Conservation (phyloP, 139 green algal species). For the Chlorella vulgaris region DNA sequence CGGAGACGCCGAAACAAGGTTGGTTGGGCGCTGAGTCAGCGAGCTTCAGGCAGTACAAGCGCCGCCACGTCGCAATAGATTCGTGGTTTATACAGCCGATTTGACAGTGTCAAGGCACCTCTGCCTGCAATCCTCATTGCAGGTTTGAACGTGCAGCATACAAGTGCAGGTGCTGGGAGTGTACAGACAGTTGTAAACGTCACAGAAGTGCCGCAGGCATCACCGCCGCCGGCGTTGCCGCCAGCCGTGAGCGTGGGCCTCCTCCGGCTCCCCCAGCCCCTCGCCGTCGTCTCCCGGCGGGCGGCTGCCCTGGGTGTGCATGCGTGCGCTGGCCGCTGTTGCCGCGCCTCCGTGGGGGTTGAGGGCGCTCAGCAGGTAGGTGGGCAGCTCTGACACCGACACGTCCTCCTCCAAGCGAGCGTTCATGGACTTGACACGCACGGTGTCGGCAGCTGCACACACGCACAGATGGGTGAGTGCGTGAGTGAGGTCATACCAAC, state of each 20-base stretch:
- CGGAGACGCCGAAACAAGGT: no score
- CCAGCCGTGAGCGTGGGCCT: constrained; percentile 5
- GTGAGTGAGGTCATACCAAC: no score
- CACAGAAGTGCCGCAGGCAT: not conserved
- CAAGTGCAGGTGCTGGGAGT: not conserved
- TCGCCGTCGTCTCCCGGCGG: not conserved
- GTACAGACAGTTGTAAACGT: not conserved
- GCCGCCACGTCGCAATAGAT: no score
- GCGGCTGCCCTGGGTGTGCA: not conserved
- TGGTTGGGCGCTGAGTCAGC: no score
- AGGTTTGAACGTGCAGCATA: no score
- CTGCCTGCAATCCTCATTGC: no score
- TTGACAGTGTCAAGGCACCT: no score
- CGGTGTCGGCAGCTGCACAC: constrained; percentile 40
- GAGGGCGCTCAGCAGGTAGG: constrained; percentile 49
- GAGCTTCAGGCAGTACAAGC: no score
- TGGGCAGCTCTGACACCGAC: constrained; percentile 41
- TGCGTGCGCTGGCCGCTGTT: not conserved
- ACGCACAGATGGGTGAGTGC: no score
- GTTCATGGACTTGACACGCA: constrained; percentile 65
- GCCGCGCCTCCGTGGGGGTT: constrained; percentile 3
- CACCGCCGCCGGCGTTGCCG: constrained; percentile 14
- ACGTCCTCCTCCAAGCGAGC: constrained; percentile 58
- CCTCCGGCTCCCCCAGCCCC: not conserved
- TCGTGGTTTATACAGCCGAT: no score